Evolutionary conservation across 495 filamentous ascomycete genomes (phyloP), one percentile per base, ranked within the genome.

Genomic region (Neurospora sp.): DNA sequence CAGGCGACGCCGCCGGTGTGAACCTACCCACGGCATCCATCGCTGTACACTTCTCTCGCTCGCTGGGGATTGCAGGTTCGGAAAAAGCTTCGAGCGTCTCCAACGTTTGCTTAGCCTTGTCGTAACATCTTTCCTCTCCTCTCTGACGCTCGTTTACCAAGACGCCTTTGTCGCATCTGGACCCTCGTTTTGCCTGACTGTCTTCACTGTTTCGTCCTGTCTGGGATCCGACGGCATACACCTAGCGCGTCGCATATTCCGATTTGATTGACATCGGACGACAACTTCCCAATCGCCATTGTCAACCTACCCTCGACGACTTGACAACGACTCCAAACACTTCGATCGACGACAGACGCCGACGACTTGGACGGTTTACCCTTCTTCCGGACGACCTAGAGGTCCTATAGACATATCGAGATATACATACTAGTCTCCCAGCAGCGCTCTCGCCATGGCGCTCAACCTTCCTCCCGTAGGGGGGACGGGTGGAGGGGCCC

Each of bases 401-500:
- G 53, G 53, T 35, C 7, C 20, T 59, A 66, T 35, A 66, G 22
- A 66, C 53, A 66, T 66, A 66, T 18, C 27, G 53, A 66, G 27
- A 16, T 31, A 66, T 66, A 66, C 53, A 66, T 66, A 66, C 27
- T 18, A 66, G 27, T 66, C 70, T 76, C 42, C 73, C 71, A 75
- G 73, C 72, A 72, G 69, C 73, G 74, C 70, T 73, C 46, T 71
- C 71, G 71, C 74, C 79, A 81, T 85, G 84, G 77, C 84, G 72
- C 80, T 83, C 75, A 81, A 84, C 73, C 81, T 86, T 72, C 82
- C 84, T 31, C 78, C 78, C 39, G 71, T 79, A 69, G 75, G 82
- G 53, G 83, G 82, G 69, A 82, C 81, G 75, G 82, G 83, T 78
- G 85, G 85, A 80, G 86, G 89, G 77, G 88, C 92, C 74, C 92